Percentiles rank a stretch among this genome's conserved stretches.
Evolutionary conservation across 2,329 filamentous ascomycete species (phyloP).

Genomic region (Penicillium hordei): DNA sequence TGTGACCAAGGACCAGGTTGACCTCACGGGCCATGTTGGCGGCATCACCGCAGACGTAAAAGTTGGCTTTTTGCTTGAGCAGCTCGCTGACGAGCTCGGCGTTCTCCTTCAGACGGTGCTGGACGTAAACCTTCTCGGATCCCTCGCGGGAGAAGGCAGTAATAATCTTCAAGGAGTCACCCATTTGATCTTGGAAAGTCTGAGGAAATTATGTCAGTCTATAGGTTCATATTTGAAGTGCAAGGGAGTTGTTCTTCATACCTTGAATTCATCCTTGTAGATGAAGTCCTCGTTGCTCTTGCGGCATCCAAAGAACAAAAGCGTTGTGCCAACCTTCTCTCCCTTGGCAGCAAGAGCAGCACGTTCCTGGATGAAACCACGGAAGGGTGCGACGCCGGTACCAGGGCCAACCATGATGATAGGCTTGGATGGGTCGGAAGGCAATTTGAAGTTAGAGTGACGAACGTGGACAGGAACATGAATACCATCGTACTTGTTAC

Average conservation of each 20-base stretch:
- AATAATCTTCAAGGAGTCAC: slow-evolving; percentile 85
- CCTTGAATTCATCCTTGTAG: slow-evolving; percentile 89
- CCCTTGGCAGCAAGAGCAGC: slow-evolving; percentile 79
- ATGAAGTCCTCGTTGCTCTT: slow-evolving; percentile 87
- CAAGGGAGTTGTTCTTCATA: slow-evolving; percentile 50
- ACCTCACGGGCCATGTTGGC: slow-evolving; percentile 96
- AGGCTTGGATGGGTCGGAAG: slow-evolving; percentile 89
- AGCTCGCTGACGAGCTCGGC: slow-evolving; percentile 84
- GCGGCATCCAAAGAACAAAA: slow-evolving; percentile 95
- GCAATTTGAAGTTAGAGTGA: slow-evolving; percentile 98
- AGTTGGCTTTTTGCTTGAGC: slow-evolving; percentile 79
- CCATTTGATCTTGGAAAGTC: slow-evolving; percentile 79
- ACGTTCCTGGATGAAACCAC: slow-evolving; percentile 91
- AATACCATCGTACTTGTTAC: slow-evolving; percentile 96
- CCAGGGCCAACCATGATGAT: slow-evolving; percentile 95
- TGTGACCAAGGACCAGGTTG: slow-evolving; percentile 80
- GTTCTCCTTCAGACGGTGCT: slow-evolving; percentile 83
- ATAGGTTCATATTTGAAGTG: not conserved
- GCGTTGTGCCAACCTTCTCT: slow-evolving; percentile 77
- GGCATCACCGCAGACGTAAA: slow-evolving; percentile 97
- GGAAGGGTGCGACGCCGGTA: slow-evolving; percentile 94
- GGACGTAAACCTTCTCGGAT: slow-evolving; percentile 90
- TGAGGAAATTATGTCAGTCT: slow-evolving; percentile 44
- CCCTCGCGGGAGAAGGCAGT: slow-evolving; percentile 93
- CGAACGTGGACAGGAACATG: slow-evolving; percentile 94